phyloP scores from a whole-genome alignment of 352 stramenopile species.

The Phytophthora ramorum region DNA sequence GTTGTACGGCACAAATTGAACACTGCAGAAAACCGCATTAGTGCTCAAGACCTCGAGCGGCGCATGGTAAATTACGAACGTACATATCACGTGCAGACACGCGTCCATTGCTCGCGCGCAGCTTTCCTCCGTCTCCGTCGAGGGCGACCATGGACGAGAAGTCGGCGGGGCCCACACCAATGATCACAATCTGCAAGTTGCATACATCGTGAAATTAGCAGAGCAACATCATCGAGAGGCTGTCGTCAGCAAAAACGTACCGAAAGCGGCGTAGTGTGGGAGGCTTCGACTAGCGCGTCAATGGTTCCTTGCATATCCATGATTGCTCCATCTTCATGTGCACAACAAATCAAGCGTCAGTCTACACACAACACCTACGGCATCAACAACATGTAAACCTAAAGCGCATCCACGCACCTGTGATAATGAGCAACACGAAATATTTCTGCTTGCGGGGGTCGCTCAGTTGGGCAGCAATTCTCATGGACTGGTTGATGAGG shows the following conservation, averaged over 20 bases:
- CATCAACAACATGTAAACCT: background rate
- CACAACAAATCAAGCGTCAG: background rate
- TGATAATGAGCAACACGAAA: slow-evolving; percentile 89
- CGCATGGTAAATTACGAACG: slow-evolving; percentile 9
- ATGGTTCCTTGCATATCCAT: slow-evolving; percentile 87
- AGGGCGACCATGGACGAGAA: slow-evolving; percentile 75
- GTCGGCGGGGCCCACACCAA: slow-evolving; percentile 75
- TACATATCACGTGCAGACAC: slow-evolving; percentile 67
- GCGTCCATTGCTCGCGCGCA: slow-evolving; percentile 49
- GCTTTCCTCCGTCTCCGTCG: slow-evolving; percentile 62
- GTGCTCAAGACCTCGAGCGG: background rate
- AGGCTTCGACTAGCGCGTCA: slow-evolving; percentile 63
- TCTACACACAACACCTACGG: background rate
- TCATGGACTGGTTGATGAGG: slow-evolving; percentile 62
- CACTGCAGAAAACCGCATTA: slow-evolving; percentile 31
- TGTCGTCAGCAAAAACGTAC: slow-evolving; percentile 25
- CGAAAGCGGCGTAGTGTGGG: slow-evolving; percentile 55
- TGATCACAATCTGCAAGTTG: slow-evolving; percentile 70
- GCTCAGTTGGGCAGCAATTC: slow-evolving; percentile 45
- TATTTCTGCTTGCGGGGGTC: slow-evolving; percentile 81
- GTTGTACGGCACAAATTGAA: slow-evolving; percentile 74
- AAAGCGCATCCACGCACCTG: slow-evolving; percentile 21
- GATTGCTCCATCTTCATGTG: slow-evolving; percentile 72
- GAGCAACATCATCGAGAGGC: background rate
- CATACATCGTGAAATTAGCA: slow-evolving; percentile 9